Percentiles rank a stretch among this genome's conserved stretches.
phyloP scores from a whole-genome alignment of 768 basidiomycete species.

The Lactarius indigo region DNA sequence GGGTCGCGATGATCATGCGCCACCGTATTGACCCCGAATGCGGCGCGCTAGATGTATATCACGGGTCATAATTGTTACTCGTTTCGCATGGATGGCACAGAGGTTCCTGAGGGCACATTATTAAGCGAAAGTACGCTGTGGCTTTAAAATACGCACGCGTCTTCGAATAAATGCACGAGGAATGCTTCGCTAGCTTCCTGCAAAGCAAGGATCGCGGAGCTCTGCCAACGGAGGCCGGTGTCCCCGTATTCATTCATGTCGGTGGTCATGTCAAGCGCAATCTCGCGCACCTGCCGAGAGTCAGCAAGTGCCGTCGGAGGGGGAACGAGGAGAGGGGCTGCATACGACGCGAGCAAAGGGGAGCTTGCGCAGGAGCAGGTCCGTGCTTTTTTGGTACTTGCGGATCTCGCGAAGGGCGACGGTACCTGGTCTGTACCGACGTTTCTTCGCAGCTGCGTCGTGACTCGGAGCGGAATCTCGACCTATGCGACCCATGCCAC shows the following conservation, averaged over 20 bases:
- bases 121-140: constrained; percentile 3
- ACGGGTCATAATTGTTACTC: constrained; percentile 96
- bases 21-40: constrained; percentile 88
- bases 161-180: constrained; percentile 95
- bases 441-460: constrained; percentile 35
- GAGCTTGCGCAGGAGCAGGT: constrained; percentile 79
- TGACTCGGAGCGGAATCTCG: constrained; percentile 27
- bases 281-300: constrained; percentile 79
- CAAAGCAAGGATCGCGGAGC: constrained; percentile 85
- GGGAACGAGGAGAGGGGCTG: constrained; percentile 23
- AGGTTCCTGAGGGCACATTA: constrained; percentile 60
- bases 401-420: constrained; percentile 89
- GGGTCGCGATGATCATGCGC: constrained; percentile 35
- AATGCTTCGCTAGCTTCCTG: constrained; percentile 97
- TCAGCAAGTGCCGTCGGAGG: background rate
- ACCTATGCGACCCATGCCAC: background rate
- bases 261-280: constrained; percentile 86
- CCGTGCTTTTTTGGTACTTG: constrained; percentile 92
- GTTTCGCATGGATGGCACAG: constrained; percentile 96
- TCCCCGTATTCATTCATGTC: constrained; percentile 60
- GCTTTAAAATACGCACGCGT: constrained; percentile 73
- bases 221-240: constrained; percentile 86
- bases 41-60: constrained; percentile 96
- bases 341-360: constrained; percentile 90
- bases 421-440: constrained; percentile 86